Evolutionary conservation across 225 moss, liverwort and hornwort genomes (phyloP), one percentile per base, ranked within the genome.

Genomic region (Rhytidiadelphus loreus): DNA sequence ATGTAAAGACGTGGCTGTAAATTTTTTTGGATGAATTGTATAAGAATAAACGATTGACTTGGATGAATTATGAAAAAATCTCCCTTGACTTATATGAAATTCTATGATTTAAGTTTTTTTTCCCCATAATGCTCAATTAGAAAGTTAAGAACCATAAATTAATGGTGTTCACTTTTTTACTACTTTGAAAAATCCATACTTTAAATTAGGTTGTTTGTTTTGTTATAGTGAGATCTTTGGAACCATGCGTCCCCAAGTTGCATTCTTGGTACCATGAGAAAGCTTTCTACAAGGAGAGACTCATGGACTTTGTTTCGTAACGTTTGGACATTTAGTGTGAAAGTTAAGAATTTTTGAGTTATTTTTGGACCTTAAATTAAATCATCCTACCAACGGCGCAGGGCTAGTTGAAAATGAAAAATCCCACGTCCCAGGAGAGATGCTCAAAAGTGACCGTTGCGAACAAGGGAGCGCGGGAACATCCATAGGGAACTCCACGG

Each of bases 201-300:
- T 21, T 66, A 21, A 37, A 14, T 30, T 4, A 12, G 7, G 7
- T 7, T 23, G 1, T n/a, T 68, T 68, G 7, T 12, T 23, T 68
- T n/a, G 2, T 69, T 13, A 69, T 1, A 4, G 2, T n/a, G 69
- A 69, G 8, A 24, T 13, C 2, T n/a, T 2, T 1, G 0, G 0
- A 66, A n/a, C 2, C 3, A 0, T 63, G 62, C 1, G 0, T 32
- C 5, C 13, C 35, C 1, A 5, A 2, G 1, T 33, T 1, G 1
- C 0, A 0, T 16, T 37, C 11, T 37, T 3, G 6, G 20, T 37
- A 6, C 20, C 18, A 11, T 20, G 6, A 65, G 1, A 37, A 37
- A 65, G 11, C 1, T 35, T 2, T 66, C 1, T 21, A 6, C 11
- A 12, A 66, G 2, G 17, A 66, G 0, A 21, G 21, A 6, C 21